Conservation (phyloP, 106 monocot genomes). For the Phalaenopsis aphrodite region DNA sequence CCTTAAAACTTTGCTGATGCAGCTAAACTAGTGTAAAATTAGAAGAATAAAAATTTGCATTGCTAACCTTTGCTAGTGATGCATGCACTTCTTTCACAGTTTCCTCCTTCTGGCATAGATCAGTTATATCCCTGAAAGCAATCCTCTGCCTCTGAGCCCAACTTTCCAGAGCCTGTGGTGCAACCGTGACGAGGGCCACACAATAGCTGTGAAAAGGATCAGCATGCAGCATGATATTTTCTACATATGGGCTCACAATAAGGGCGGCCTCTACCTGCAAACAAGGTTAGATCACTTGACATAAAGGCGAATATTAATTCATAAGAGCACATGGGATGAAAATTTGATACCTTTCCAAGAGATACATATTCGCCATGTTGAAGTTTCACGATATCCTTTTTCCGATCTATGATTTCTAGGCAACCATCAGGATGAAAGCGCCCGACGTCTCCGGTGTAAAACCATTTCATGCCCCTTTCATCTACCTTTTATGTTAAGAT, state of each 20-base stretch:
- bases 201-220: constrained; percentile 80
- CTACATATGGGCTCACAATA: constrained; percentile 70
- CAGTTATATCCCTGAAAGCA: constrained; percentile 40
- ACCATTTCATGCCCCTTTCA: constrained; percentile 85
- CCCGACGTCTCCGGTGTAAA: constrained; percentile 91
- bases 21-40: neutral
- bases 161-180: constrained; percentile 43
- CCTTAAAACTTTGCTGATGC: too few species aligned
- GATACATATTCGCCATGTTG: constrained; percentile 98
- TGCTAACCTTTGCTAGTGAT: constrained; percentile 72
- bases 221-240: constrained; percentile 92
- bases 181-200: constrained; percentile 79
- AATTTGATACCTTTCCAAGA: constrained; percentile 68
- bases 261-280: constrained; percentile 87
- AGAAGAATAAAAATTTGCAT: neutral
- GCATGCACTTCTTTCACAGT: constrained; percentile 70
- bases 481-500: constrained; percentile 48
- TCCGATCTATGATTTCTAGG: constrained; percentile 84
- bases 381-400: constrained; percentile 97
- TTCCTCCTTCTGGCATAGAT: constrained; percentile 65
- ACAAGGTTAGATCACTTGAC: constrained; percentile 5
- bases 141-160: constrained; percentile 76
- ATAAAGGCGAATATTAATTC: neutral
- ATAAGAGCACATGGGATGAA: neutral
- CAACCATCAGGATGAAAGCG: constrained; percentile 32